Evolutionary conservation across 2,329 filamentous ascomycete genomes (phyloP), one percentile per base, ranked within the genome.

Genomic region (Keithomyces neogunnii): DNA sequence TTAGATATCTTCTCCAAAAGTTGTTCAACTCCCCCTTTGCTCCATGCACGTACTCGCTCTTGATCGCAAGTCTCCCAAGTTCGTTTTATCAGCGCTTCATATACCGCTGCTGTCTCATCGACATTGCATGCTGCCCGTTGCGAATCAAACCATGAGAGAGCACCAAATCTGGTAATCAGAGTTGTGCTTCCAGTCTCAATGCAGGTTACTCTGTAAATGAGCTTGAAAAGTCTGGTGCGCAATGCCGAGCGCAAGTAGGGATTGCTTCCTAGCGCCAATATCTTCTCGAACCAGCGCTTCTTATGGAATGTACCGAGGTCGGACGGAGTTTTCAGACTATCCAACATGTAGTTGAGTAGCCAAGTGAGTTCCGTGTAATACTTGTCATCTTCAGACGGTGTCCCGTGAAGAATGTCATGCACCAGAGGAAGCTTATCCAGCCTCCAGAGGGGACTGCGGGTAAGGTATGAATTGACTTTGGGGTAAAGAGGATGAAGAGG

Each of bases 381-480:
- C 3, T 77, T 76, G 61, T 89, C 86, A 58, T 91, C 86, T 47
- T 86, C 76, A 29, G 81, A 82, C 0, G 89, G 87, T 54, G 84
- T 78, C 49, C 82, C 78, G 52, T 81, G 75, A 9, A 85, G 70
- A 48, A 85, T 73, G 55, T 79, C 76, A 58, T 80, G 75, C 29
- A 82, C 81, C n/a, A 92, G 74, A 6, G 93, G 78, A 29, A 93
- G 80, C 62, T 82, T 84, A 53, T 88, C 81, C 19, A 84, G 63
- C 10, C 84, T 76, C 92, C 92, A 97, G 29, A 76, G 68, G 1
- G 92, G 91, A 0, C 83, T 80, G 48, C 83, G 83, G 28, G 88
- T 88, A 36, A 97, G 78, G 65, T 91, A 96, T 5, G 77, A 75
- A 71, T 95, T 96, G 68, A 93, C 73, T 64, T 96, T 96, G 52